Base-by-base conservation (phyloP, 2,329 filamentous ascomycete species). In the Aspergillus bombycis region DNA sequence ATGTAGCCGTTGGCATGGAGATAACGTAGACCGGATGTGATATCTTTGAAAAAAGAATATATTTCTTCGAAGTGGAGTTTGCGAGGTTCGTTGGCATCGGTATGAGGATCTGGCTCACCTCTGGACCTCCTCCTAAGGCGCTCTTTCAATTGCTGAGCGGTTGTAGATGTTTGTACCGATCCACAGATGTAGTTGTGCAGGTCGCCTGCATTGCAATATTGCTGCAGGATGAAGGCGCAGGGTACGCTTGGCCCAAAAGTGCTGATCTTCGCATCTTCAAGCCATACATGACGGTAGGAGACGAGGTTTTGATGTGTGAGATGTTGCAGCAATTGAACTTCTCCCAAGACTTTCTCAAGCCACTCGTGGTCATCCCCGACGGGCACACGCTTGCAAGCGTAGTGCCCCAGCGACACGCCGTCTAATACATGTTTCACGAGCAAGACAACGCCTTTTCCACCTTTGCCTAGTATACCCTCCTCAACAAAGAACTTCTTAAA, bases 221-320 rank as follows among this genome's bases (percentile, higher is more conserved):
- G 94, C 75, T 99, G 95, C 9, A 99, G 84, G 62, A 99, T 99
- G 75, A 97, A 99, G 5, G 94, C 93, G 72, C 94, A 98, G 12
- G 93, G 93, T 1, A 99, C 93, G 60, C 88, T 93, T 0, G 96
- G 95, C 0, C 93, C 91, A 75, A 99, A 99, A 1, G 87, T 89
- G 66, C 87, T 94, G 58, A 96, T 87, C 69, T 91, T 88, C 59
- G 91, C 89, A 75, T 97, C 91, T 77, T 99, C 94, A 19, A 99
- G 85, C 95, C 95, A 99, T 36, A 97, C 95, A 79, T 98, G 95
- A 8, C 94, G 90, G 76, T 99, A 99, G 0, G 94, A 96, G 1
- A 99, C 95, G 10, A 99, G 84, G 67, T 99, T 99, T 62, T 94
- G 92, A 74, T 99, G 95, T 0, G 93, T 95, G 4, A 99, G 86